Base-by-base conservation (phyloP, 1,284 basidiomycete species). In the Ustilago xerochloae region DNA sequence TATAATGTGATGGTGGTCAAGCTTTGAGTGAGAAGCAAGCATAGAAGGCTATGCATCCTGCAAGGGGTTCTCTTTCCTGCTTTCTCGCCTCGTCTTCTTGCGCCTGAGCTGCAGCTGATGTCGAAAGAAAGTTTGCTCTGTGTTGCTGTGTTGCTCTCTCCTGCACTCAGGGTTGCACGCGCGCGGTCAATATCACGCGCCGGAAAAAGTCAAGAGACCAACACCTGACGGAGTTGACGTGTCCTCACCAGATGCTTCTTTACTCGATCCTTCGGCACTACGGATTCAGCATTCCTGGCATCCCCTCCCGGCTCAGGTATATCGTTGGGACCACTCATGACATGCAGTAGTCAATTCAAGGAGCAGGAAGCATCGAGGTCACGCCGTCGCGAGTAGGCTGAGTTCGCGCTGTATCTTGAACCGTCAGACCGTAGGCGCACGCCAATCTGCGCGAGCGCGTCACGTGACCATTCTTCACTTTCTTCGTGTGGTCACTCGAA, bases 1-100 rank as follows among this genome's bases (percentile, higher is more conserved):
- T n/a, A 36, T 29, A 18, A n/a, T 36, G 24, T 52, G 36, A 41
- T 52, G 50, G 38, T 52, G 50, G 50, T 52, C 18, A 50, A 36
- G 16, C 16, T 18, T 48, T 30, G 22, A 50, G 16, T 16, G 6
- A 33, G 38, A 22, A 32, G 10, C 13, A 35, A 49, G 47, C 32
- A 35, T 32, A 18, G 20, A 41, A 52, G 15, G 36, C 36, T 41
- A 52, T 52, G 50, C 50, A 52, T 15, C 33, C 35, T 52, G 50
- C 28, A 52, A 52, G 50, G 29, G 22, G 38, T 38, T 10, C 28
- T 22, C 26, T 29, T n/a, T 18, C n/a, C 28, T 52, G 38, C 28
- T n/a, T 26, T 36, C 20, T 28, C 33, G 7, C 41, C 26, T 45
- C 7, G 20, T 32, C 32, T 36, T 30, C 18, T 50, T 20, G 15